Evolutionary conservation across 257 asterid genomes (phyloP).

Genomic region (Haberlea rhodopensis): DNA sequence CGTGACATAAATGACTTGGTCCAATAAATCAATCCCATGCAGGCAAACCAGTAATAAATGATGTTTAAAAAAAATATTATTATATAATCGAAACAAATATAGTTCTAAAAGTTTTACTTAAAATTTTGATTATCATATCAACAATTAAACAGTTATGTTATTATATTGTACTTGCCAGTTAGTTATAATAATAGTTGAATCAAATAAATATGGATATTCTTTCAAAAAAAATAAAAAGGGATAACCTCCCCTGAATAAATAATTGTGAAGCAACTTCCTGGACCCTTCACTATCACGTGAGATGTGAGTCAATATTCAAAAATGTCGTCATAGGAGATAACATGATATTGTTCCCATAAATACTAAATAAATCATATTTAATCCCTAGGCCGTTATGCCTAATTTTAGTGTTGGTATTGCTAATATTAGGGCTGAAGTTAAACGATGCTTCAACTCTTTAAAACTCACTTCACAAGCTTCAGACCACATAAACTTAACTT

Average conservation of each 20-base stretch:
- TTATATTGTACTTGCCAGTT: too few species aligned
- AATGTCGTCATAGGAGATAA: background rate
- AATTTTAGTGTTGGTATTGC: too few species aligned
- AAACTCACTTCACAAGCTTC: too few species aligned
- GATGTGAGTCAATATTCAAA: background rate
- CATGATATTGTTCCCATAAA: background rate
- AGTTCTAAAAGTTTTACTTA: too few species aligned
- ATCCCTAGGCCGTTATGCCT: background rate
- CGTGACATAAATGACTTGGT: constrained; percentile 33
- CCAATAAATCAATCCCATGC: constrained; percentile 14
- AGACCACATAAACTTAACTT: too few species aligned
- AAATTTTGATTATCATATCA: too few species aligned
- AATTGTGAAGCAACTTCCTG: constrained; percentile 23
- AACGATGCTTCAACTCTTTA: too few species aligned
- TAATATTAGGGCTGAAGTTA: too few species aligned
- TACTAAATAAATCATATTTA: background rate
- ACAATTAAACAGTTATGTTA: too few species aligned
- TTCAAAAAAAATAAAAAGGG: too few species aligned
- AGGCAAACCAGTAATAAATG: constrained; percentile 20
- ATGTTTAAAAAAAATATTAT: too few species aligned
- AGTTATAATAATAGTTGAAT: background rate
- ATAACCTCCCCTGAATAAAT: background rate
- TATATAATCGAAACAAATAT: too few species aligned
- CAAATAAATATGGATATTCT: background rate
- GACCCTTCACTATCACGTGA: constrained; percentile 43